Conservation (phyloP, 2,329 filamentous ascomycete genomes). For the Alternaria gansuensis region DNA sequence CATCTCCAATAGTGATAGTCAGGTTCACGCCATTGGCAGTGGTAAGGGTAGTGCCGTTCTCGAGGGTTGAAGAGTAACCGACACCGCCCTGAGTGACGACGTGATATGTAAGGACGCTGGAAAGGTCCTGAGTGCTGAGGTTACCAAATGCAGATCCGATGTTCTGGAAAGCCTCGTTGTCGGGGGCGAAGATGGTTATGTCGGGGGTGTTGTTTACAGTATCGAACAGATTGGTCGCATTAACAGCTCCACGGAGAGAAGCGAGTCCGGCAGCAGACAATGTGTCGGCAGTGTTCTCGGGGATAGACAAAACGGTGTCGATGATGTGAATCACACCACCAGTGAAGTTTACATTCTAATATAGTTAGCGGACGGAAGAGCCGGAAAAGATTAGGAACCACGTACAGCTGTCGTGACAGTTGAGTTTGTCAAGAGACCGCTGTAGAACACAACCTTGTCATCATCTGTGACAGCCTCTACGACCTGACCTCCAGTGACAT, state of each 20-base stretch:
- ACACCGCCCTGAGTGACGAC: constrained; percentile 64
- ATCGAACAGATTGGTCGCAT: constrained; percentile 51
- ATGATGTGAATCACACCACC: constrained; percentile 60
- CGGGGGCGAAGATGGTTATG: constrained; percentile 72
- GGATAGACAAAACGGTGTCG: constrained; percentile 56
- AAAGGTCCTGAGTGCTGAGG: constrained; percentile 60
- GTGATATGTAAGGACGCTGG: constrained; percentile 69
- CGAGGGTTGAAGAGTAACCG: constrained; percentile 61
- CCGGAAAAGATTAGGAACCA: constrained; percentile 5
- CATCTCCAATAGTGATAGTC: constrained; percentile 52
- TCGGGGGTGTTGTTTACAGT: constrained; percentile 56
- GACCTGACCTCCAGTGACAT: constrained; percentile 68
- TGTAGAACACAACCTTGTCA: constrained; percentile 61
- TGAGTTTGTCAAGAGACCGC: constrained; percentile 61
- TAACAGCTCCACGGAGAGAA: constrained; percentile 55
- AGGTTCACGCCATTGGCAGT: constrained; percentile 52
- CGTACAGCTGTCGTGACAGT: constrained; percentile 61
- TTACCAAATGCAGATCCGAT: constrained; percentile 64
- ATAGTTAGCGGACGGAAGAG: constrained; percentile 2
- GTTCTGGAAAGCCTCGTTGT: constrained; percentile 66
- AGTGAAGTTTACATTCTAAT: constrained; percentile 55
- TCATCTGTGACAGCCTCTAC: constrained; percentile 58
- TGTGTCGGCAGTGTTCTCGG: constrained; percentile 43
- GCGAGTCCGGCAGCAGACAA: constrained; percentile 50
- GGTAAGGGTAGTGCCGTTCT: constrained; percentile 52